These are phyloP conservation scores for Kwoniella botswanensis DNA, from an alignment of 768 basidiomycete species.

Conservation along the genomic window DNA sequence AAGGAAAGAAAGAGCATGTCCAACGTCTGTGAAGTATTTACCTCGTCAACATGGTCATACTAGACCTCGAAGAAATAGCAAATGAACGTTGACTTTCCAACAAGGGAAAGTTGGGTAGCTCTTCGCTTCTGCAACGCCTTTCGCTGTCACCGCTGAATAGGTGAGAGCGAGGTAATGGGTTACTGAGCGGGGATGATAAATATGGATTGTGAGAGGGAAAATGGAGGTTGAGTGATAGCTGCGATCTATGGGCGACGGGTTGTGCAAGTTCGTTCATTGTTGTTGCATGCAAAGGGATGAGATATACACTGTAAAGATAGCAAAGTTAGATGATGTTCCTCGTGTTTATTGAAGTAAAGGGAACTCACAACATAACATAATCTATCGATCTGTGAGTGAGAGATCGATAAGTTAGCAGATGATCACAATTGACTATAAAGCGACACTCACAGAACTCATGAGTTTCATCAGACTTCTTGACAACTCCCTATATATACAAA, in stretches of 20 bases:
- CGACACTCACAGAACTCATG: conserved; percentile 82
- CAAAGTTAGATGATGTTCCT: conserved; percentile 6
- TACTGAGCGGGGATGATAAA: conserved; percentile 33
- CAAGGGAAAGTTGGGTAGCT: conserved; percentile 14
- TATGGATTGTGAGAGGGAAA: background rate
- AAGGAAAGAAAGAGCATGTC: conserved; percentile 38
- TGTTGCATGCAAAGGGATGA: conserved; percentile 10
- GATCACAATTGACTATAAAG: background rate
- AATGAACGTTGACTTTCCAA: conserved; percentile 48
- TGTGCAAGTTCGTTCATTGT: conserved; percentile 13
- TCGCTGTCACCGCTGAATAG: conserved; percentile 40
- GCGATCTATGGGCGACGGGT: background rate
- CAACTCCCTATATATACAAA: conserved; percentile 73
- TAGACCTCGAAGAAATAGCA: conserved; percentile 49
- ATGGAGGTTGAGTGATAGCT: conserved; percentile 6
- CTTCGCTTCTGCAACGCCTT: conserved; percentile 33
- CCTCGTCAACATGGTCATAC: conserved; percentile 23
- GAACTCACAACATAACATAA: conserved; percentile 15
- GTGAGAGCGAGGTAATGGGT: conserved; percentile 30
- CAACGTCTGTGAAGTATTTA: conserved; percentile 58
- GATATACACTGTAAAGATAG: conserved; percentile 14
- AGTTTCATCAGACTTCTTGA: conserved; percentile 95
- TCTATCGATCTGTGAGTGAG: conserved; percentile 40
- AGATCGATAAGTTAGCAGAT: background rate
- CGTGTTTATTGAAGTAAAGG: background rate